phyloP scores from a whole-genome alignment of 2,329 filamentous ascomycete genomes.

The Ceratocystis cacaofunesta region DNA sequence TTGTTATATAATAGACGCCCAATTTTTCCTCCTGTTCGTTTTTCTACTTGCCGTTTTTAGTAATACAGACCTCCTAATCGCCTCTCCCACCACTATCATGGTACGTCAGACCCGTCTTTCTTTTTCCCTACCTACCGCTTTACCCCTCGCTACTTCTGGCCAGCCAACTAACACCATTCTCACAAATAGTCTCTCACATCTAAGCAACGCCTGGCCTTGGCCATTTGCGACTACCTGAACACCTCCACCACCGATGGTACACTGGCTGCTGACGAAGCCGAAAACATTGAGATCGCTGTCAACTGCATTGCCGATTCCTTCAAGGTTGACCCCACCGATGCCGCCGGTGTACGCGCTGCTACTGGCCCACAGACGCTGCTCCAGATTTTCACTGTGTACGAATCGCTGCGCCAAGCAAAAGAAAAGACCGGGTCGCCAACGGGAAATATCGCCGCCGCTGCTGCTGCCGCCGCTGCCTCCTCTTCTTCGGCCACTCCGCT shows the following conservation, averaged over 20 bases:
- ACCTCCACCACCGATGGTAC: constrained; percentile 78
- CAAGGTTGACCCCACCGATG: constrained; percentile 76
- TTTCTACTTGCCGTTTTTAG: not conserved
- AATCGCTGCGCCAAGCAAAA: constrained; percentile 62
- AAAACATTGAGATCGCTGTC: constrained; percentile 84
- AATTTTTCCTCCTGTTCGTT: not conserved
- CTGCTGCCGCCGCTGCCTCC: constrained; percentile 26
- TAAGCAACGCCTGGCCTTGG: constrained; percentile 82
- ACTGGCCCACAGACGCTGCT: constrained; percentile 76
- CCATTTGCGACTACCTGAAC: constrained; percentile 89
- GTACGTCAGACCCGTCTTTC: not conserved
- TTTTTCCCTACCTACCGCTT: not conserved
- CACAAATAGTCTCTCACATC: constrained; percentile 28
- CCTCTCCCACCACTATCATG: not conserved
- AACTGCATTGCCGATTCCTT: constrained; percentile 93
- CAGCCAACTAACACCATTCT: not conserved
- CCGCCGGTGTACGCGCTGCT: constrained; percentile 56
- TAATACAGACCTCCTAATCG: not conserved
- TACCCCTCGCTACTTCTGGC: constrained; percentile 7
- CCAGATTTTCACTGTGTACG: constrained; percentile 88
- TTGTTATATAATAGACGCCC: not conserved
- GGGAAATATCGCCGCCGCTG: constrained; percentile 26
- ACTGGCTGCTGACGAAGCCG: constrained; percentile 71
- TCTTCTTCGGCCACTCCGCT: constrained; percentile 24
- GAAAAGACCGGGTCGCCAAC: constrained; percentile 23